Conservation (phyloP, 768 basidiomycete genomes). For the Suillus luteus region DNA sequence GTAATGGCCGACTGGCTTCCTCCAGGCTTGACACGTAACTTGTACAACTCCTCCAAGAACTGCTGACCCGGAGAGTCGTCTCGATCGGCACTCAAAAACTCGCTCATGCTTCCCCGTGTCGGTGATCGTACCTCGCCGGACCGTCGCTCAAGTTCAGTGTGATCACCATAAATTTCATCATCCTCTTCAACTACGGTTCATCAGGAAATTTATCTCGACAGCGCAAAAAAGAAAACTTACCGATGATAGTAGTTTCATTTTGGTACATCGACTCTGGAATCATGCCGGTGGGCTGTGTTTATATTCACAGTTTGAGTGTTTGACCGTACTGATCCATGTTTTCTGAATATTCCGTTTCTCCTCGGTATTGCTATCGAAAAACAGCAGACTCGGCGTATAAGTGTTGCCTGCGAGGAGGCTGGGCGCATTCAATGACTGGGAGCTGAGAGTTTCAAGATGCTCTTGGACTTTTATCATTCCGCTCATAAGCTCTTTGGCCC, state of each 20-base stretch:
- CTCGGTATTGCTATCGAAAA: slow-evolving; percentile 34
- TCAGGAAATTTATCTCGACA: too few relatives aligned
- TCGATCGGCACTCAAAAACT: slow-evolving; percentile 46
- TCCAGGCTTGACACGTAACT: slow-evolving; percentile 62
- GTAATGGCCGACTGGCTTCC: slow-evolving; percentile 72
- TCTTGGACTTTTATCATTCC: too few relatives aligned
- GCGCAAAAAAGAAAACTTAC: too few relatives aligned
- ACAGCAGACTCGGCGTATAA: slow-evolving; percentile 35
- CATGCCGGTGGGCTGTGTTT: too few relatives aligned
- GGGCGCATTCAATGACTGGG: slow-evolving; percentile 33
- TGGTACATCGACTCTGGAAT: too few relatives aligned
- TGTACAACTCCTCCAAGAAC: slow-evolving; percentile 79
- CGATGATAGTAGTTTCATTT: too few relatives aligned
- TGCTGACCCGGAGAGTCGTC: slow-evolving; percentile 81
- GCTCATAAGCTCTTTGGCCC: too few relatives aligned
- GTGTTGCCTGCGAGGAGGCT: slow-evolving; percentile 33
- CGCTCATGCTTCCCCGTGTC: slow-evolving; percentile 37
- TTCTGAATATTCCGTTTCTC: slow-evolving; percentile 35
- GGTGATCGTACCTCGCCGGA: slow-evolving; percentile 42
- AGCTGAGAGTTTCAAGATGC: slow-evolving; percentile 64
- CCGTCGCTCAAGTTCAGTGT: too few relatives aligned
- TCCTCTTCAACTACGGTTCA: too few relatives aligned
- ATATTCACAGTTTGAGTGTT: slow-evolving; percentile 70
- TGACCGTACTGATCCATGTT: slow-evolving; percentile 57
- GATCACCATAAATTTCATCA: too few relatives aligned